Evolutionary conservation across 306 rosid genomes (phyloP).

Genomic region (Astragalus membranaceus): DNA sequence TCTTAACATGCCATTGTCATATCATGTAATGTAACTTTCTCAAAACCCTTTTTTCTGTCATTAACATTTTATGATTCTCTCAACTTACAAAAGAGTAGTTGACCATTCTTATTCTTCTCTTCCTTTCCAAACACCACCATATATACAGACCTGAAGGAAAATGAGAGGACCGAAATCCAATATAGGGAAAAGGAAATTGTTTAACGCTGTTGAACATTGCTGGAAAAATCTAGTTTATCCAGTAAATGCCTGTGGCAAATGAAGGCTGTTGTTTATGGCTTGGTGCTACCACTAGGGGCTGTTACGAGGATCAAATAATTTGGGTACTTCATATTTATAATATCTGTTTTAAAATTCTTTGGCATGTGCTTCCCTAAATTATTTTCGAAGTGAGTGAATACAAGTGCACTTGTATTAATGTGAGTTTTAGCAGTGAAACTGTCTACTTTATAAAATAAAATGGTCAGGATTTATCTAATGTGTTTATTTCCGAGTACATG

Average conservation of each 20-base stretch:
- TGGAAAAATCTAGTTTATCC: neutral
- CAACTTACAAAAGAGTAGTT: neutral
- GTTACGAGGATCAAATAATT: neutral
- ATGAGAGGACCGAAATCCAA: neutral
- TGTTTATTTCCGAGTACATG: neutral
- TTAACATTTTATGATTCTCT: neutral
- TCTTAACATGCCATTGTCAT: neutral
- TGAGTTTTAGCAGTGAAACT: neutral
- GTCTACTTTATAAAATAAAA: neutral
- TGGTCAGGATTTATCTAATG: neutral
- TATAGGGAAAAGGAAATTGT: neutral
- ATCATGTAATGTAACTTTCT: neutral
- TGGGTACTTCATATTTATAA: neutral
- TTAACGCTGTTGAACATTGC: neutral
- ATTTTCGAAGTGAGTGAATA: conserved; percentile 2
- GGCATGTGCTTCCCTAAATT: neutral
- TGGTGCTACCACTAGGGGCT: neutral
- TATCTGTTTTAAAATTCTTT: neutral
- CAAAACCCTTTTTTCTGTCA: neutral
- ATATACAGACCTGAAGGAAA: neutral
- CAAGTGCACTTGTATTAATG: neutral
- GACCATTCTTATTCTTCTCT: neutral
- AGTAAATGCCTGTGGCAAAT: neutral
- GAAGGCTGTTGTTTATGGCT: neutral
- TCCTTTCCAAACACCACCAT: neutral